Conservation (phyloP, 192 early-diverging fungal species). For the Backusella tarrabulga region DNA sequence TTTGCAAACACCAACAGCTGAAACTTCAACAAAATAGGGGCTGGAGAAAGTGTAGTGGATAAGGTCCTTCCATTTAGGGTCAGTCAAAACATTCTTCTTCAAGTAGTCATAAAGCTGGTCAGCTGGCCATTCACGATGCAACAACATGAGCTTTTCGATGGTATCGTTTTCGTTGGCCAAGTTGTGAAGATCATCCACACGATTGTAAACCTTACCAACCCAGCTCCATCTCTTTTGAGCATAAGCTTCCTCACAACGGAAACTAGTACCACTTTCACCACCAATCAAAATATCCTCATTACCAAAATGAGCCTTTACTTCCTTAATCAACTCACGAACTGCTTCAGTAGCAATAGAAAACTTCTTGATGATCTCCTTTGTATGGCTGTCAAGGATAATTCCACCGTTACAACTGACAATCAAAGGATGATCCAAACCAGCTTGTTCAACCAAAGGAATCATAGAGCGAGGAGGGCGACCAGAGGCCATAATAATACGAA, state of each 20-base stretch:
- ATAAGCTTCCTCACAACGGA: slow-evolving; percentile 28
- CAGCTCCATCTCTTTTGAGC: background rate
- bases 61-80: slow-evolving; percentile 18
- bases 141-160: slow-evolving; percentile 26
- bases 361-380: slow-evolving; percentile 9
- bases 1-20: slow-evolving; percentile 45
- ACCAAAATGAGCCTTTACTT: slow-evolving; percentile 12
- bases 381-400: slow-evolving; percentile 22
- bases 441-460: slow-evolving; percentile 19
- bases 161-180: slow-evolving; percentile 10
- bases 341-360: slow-evolving; percentile 18
- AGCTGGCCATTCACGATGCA: slow-evolving; percentile 17
- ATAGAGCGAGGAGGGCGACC: slow-evolving; percentile 32
- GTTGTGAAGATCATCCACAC: slow-evolving; percentile 14
- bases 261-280: slow-evolving; percentile 25
- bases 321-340: slow-evolving; percentile 4
- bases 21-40: slow-evolving; percentile 45
- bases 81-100: slow-evolving; percentile 10
- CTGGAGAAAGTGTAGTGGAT: slow-evolving; percentile 29
- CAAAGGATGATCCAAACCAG: slow-evolving; percentile 12
- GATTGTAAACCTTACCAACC: slow-evolving; percentile 6
- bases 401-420: slow-evolving; percentile 29
- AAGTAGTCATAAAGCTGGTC: slow-evolving; percentile 10
- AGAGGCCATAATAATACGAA: slow-evolving; percentile 25
- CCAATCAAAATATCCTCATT: slow-evolving; percentile 18